Evolutionary conservation across 257 asterid genomes (phyloP).

Genomic region (Gentiana straminea): DNA sequence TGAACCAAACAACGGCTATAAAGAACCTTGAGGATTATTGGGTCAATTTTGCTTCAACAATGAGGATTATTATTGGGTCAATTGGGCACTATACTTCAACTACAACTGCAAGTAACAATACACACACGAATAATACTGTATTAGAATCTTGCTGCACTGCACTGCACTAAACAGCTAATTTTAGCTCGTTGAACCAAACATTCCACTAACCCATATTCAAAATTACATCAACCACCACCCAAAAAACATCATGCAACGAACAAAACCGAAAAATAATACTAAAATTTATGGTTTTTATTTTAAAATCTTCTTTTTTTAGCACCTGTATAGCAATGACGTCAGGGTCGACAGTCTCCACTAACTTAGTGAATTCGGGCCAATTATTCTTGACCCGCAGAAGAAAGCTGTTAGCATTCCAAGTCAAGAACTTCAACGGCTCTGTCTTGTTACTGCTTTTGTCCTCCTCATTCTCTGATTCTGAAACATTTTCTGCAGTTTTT

Average conservation of each 20-base stretch:
- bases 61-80: too few species aligned
- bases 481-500: slow-evolving; percentile 15
- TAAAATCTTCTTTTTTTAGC: slow-evolving; percentile 2
- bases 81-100: too few species aligned
- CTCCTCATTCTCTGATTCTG: slow-evolving; percentile 10
- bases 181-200: too few species aligned
- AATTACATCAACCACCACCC: too few species aligned
- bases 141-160: too few species aligned
- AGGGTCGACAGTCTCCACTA: slow-evolving; percentile 61
- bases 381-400: slow-evolving; percentile 68
- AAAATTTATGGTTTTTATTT: neutral
- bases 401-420: slow-evolving; percentile 93
- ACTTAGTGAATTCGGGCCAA: slow-evolving; percentile 63
- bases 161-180: too few species aligned
- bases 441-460: slow-evolving; percentile 21
- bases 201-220: too few species aligned
- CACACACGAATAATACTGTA: too few species aligned
- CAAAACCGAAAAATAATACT: neutral
- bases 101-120: too few species aligned
- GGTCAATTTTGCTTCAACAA: too few species aligned
- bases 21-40: too few species aligned
- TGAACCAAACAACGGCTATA: too few species aligned
- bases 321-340: slow-evolving; percentile 93
- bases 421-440: slow-evolving; percentile 69
- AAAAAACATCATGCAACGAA: neutral